Evolutionary conservation across 2,329 filamentous ascomycete genomes (phyloP).

Genomic region (Graphiopsis chlorocephala): DNA sequence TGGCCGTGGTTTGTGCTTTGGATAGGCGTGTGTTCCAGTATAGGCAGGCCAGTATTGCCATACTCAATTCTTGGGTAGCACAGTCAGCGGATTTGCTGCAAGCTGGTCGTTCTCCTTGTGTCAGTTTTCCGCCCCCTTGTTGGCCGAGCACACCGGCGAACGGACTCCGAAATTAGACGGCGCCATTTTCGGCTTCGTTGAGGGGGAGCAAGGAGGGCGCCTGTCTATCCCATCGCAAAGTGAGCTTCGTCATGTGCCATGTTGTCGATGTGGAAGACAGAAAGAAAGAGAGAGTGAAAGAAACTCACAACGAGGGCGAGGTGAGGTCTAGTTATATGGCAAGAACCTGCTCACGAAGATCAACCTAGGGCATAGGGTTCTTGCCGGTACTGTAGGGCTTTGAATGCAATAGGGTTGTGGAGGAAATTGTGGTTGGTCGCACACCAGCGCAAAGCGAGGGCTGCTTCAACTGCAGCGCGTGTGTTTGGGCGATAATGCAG

Average conservation of each 20-base stretch:
- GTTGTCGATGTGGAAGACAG: neutral
- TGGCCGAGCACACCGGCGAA: neutral
- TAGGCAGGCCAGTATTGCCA: neutral
- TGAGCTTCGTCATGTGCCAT: neutral
- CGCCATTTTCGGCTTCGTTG: neutral
- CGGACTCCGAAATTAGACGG: neutral
- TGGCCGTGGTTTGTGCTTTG: neutral
- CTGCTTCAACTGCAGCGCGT: neutral
- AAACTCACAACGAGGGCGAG: neutral
- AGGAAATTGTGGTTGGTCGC: neutral
- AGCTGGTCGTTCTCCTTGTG: neutral
- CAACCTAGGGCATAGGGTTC: constrained; percentile 4
- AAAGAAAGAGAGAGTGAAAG: neutral
- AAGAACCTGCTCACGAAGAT: neutral
- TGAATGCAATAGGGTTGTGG: neutral
- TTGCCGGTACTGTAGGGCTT: neutral
- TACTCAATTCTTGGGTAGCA: neutral
- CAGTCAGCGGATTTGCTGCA: neutral
- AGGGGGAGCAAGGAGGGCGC: neutral
- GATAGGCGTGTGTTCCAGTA: neutral
- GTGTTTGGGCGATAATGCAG: neutral
- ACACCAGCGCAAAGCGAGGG: neutral
- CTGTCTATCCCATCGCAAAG: neutral
- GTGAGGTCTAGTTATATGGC: neutral
- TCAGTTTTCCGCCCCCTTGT: neutral